Evolutionary conservation across 345 rosid genomes (phyloP).

Genomic region (Fremontodendron californicum): DNA sequence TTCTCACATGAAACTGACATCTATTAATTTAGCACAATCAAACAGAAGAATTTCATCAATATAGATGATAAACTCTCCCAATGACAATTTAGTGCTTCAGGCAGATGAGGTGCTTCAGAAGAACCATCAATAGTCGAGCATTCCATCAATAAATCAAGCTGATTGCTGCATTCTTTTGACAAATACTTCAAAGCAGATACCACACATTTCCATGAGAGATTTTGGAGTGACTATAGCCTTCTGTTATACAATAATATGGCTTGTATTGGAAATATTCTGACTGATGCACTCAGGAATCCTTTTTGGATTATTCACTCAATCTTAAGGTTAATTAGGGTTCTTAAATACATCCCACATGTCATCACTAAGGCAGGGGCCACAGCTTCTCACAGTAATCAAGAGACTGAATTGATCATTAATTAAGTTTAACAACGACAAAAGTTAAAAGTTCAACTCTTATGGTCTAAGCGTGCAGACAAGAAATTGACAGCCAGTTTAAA

Average conservation of each 20-base stretch:
- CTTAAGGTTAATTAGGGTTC: neutral
- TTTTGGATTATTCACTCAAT: neutral
- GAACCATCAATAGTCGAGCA: no score
- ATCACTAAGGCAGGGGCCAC: conserved; percentile 1
- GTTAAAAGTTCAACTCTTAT: neutral
- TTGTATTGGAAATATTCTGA: neutral
- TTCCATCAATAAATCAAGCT: neutral
- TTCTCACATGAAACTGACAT: neutral
- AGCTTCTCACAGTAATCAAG: neutral
- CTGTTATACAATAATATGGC: neutral
- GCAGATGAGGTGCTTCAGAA: neutral
- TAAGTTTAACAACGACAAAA: neutral
- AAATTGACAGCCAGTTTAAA: conserved; percentile 1
- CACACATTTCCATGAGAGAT: neutral
- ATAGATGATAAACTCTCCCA: no score
- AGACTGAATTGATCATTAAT: neutral
- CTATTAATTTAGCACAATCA: neutral
- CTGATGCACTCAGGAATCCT: neutral
- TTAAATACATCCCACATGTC: neutral
- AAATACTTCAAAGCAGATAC: neutral
- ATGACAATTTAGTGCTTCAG: no score
- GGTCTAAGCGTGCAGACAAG: conserved; percentile 8
- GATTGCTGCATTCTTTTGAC: neutral
- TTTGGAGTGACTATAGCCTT: neutral
- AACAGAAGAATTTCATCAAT: neutral